Conservation (phyloP, 768 basidiomycete genomes). For the Suillus ampliporus region DNA sequence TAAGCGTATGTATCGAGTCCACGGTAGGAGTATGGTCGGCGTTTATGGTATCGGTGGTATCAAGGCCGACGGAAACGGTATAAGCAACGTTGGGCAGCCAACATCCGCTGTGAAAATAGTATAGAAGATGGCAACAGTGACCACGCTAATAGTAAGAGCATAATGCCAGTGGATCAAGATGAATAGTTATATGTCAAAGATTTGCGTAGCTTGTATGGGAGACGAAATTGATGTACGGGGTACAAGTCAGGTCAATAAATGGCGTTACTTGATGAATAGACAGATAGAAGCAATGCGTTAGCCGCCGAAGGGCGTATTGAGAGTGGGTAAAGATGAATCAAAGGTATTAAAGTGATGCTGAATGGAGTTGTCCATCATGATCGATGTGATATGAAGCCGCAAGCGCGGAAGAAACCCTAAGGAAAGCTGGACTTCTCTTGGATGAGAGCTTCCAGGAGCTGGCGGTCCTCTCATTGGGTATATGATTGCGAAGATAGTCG, state of each 20-base stretch:
- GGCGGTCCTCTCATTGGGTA: conserved; percentile 50
- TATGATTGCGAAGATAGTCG: conserved; percentile 57
- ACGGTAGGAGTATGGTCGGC: conserved; percentile 8
- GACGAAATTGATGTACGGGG: conserved; percentile 27
- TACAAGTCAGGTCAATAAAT: conserved; percentile 32
- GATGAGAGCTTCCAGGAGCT: conserved; percentile 55
- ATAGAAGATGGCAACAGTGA: conserved; percentile 4
- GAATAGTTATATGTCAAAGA: conserved; percentile 15
- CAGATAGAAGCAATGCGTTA: conserved; percentile 22
- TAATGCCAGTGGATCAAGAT: conserved; percentile 12
- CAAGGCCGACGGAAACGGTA: conserved; percentile 3
- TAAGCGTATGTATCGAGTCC: conserved; percentile 2
- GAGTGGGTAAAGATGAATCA: conserved; percentile 37
- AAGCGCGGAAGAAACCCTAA: conserved; percentile 19
- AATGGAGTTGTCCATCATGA: conserved; percentile 16
- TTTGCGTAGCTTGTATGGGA: conserved; percentile 10
- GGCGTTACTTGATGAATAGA: conserved; percentile 25
- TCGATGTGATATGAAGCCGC: conserved; percentile 12
- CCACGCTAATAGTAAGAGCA: neutral
- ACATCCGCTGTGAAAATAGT: conserved; percentile 14
- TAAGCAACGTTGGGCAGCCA: conserved; percentile 10
- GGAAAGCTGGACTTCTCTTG: conserved; percentile 54
- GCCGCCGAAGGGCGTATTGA: conserved; percentile 14
- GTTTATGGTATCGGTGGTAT: neutral
- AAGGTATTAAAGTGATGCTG: conserved; percentile 36